These are phyloP conservation scores for Clathrospora elynae DNA, from an alignment of 2,329 filamentous ascomycete genomes.

Conservation along the genomic window DNA sequence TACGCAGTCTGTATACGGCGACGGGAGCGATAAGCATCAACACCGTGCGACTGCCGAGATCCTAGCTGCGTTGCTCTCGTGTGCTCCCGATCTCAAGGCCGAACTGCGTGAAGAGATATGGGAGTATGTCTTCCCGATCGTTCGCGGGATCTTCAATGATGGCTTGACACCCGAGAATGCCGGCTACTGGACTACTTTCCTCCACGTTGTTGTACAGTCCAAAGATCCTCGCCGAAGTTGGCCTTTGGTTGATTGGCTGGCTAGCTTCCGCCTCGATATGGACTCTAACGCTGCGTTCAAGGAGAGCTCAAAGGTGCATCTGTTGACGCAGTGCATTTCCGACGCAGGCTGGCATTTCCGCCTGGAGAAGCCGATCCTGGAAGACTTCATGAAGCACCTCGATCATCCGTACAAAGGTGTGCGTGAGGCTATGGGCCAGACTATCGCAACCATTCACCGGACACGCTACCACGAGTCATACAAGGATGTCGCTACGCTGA, in stretches of 20 bases:
- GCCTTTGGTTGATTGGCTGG: conserved; percentile 82
- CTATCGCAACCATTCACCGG: conserved; percentile 84
- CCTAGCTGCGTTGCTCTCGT: conserved; percentile 79
- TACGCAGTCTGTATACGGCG: conserved; percentile 76
- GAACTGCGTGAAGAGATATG: conserved; percentile 78
- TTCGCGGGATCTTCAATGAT: conserved; percentile 85
- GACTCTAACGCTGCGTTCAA: conserved; percentile 97
- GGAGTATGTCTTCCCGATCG: conserved; percentile 87
- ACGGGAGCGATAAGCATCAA: conserved; percentile 96
- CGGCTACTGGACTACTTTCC: conserved; percentile 91
- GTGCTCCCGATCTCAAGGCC: conserved; percentile 76
- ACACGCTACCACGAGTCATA: conserved; percentile 95
- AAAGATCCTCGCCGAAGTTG: conserved; percentile 88
- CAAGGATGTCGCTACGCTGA: conserved; percentile 73
- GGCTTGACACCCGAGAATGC: conserved; percentile 93
- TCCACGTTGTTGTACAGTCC: conserved; percentile 85
- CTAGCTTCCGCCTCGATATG: conserved; percentile 90
- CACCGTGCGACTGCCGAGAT: conserved; percentile 96
- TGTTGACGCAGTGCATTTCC: conserved; percentile 84
- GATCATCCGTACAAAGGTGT: conserved; percentile 99
- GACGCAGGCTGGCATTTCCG: conserved; percentile 97
- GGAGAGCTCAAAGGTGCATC: conserved; percentile 92
- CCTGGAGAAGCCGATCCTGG: conserved; percentile 80
- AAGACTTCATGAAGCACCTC: conserved; percentile 87
- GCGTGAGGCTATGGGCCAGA: conserved; percentile 89